Conservation (phyloP, 305 asterid genomes). For the Salvia sclarea region DNA sequence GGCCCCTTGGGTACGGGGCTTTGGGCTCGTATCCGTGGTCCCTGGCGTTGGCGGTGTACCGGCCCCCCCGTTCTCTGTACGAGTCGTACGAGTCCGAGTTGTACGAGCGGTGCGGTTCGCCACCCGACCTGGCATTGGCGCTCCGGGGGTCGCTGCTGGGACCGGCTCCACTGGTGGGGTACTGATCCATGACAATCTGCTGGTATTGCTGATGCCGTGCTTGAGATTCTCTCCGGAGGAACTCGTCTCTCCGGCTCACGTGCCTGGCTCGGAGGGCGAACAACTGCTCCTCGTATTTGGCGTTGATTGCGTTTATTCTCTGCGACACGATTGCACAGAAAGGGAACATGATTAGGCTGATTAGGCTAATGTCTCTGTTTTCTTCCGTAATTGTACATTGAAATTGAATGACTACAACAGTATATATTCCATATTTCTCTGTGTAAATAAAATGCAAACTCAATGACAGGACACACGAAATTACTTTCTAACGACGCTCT, state of each 20-base stretch:
- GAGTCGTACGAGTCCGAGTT: conserved; percentile 57
- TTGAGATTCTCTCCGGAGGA: conserved; percentile 75
- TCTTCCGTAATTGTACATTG: not conserved
- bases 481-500: conserved; percentile 1
- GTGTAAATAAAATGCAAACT: not conserved
- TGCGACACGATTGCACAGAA: conserved; percentile 32
- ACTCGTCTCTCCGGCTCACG: conserved; percentile 70
- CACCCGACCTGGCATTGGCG: conserved; percentile 40
- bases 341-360: conserved; percentile 16
- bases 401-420: not conserved
- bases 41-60: conserved; percentile 56
- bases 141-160: conserved; percentile 58
- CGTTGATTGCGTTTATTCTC: conserved; percentile 73
- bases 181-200: conserved; percentile 59
- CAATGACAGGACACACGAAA: conserved; percentile 13
- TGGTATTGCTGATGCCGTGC: conserved; percentile 79
- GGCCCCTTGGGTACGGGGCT: conserved; percentile 76
- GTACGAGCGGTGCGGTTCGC: conserved; percentile 60
- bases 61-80: conserved; percentile 56
- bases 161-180: conserved; percentile 49
- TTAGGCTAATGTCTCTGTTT: not conserved
- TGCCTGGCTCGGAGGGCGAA: conserved; percentile 72
- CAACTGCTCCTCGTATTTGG: conserved; percentile 76
- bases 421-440: not conserved
- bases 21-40: conserved; percentile 69